phyloP scores from a whole-genome alignment of 495 filamentous ascomycete genomes.

The Talaromyces trachyspermus region DNA sequence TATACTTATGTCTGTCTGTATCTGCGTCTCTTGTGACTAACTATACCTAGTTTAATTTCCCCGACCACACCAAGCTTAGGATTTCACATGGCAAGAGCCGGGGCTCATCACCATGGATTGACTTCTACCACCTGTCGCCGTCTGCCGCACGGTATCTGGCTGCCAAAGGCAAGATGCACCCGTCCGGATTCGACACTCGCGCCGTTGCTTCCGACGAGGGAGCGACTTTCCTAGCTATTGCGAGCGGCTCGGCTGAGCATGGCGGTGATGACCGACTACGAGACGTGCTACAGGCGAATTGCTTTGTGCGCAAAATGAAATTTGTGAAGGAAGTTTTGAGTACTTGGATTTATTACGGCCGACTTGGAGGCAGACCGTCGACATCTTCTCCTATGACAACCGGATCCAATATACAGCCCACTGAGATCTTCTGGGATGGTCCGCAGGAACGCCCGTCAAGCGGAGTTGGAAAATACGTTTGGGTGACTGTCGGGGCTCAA shows the following conservation, averaged over 20 bases:
- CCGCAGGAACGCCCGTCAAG: conserved; percentile 46
- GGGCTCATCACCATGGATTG: conserved; percentile 53
- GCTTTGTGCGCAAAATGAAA: conserved; percentile 68
- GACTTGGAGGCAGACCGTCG: conserved; percentile 50
- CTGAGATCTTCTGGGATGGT: conserved; percentile 60
- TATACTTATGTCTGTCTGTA: conserved; percentile 3
- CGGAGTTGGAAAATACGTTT: conserved; percentile 64
- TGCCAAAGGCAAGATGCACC: conserved; percentile 52
- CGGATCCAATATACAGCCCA: conserved; percentile 38
- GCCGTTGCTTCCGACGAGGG: conserved; percentile 53
- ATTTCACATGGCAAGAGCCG: conserved; percentile 61
- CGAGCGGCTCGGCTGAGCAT: conserved; percentile 40
- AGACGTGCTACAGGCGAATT: conserved; percentile 65
- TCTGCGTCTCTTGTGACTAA: conserved; percentile 12
- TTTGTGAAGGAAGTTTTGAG: conserved; percentile 65
- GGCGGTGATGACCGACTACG: conserved; percentile 48
- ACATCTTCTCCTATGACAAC: conserved; percentile 25
- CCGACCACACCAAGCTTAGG: conserved; percentile 91
- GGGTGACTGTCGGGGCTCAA: conserved; percentile 74
- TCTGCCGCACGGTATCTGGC: conserved; percentile 58
- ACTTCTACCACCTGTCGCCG: conserved; percentile 76
- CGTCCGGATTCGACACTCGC: conserved; percentile 39
- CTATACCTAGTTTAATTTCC: conserved; percentile 75
- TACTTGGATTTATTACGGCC: conserved; percentile 65
- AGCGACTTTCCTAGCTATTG: conserved; percentile 54